Evolutionary conservation across 2,329 filamentous ascomycete species (phyloP).

Genomic region (Ascochyta pisi): DNA sequence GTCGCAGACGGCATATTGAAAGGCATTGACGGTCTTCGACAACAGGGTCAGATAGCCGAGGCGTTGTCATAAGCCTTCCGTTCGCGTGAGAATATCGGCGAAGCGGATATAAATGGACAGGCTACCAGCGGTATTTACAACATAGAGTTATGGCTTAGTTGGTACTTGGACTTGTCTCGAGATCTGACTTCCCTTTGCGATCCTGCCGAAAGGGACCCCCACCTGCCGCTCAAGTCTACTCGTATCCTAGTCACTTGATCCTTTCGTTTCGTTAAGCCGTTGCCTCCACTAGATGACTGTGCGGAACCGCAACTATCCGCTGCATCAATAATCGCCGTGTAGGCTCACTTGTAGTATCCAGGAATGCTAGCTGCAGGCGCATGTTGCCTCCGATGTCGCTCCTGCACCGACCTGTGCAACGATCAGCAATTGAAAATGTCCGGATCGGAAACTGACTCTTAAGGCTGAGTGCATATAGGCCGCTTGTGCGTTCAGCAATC

Average conservation of each 20-base stretch:
- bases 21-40: conserved; percentile 39
- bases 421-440: neutral
- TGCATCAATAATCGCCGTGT: no score
- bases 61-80: conserved; percentile 9
- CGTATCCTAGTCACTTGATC: conserved; percentile 28
- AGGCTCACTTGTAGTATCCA: no score
- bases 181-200: conserved; percentile 16
- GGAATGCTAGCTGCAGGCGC: no score
- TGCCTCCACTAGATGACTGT: conserved; percentile 16
- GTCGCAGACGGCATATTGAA: conserved; percentile 46
- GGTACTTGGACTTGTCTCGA: conserved; percentile 8
- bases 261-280: conserved; percentile 20
- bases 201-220: conserved; percentile 23
- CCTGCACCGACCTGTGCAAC: neutral
- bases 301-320: conserved; percentile 28
- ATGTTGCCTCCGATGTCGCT: conserved; percentile 9
- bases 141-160: conserved; percentile 15
- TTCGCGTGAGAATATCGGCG: neutral
- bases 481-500: conserved; percentile 19
- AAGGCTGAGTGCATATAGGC: conserved; percentile 21
- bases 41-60: conserved; percentile 2
- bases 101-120: conserved; percentile 37
- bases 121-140: conserved; percentile 28
- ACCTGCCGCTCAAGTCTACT: conserved; percentile 20
- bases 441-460: conserved; percentile 13